These are phyloP conservation scores for Calocera cornea DNA, from an alignment of 768 basidiomycete genomes.

Conservation along the genomic window DNA sequence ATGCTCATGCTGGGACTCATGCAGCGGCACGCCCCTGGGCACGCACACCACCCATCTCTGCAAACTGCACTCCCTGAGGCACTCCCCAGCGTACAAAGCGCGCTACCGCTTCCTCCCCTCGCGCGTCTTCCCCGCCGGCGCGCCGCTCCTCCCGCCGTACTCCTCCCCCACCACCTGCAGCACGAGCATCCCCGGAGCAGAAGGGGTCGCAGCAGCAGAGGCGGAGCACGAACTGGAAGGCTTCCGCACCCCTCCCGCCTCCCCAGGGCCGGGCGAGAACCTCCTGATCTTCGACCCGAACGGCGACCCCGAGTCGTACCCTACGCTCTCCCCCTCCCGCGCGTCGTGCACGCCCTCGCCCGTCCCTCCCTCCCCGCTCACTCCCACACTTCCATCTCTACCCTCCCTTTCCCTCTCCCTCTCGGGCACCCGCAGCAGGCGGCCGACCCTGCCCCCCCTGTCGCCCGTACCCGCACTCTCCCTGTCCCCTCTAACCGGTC, in stretches of 20 bases:
- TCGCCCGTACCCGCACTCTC: not conserved
- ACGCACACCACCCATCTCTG: slow-evolving; percentile 3
- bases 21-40: not conserved
- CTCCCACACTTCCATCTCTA: not conserved
- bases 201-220: not conserved
- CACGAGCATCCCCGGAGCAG: not conserved
- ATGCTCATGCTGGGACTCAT: not conserved
- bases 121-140: not conserved
- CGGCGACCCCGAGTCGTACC: not conserved
- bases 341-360: not conserved
- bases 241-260: not conserved
- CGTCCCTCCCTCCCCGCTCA: not conserved
- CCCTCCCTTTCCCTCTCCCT: not conserved
- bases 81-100: not conserved
- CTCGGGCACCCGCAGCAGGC: too few relatives aligned
- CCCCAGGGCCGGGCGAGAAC: not conserved
- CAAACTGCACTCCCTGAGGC: not conserved
- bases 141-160: not conserved
- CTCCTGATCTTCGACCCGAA: not conserved
- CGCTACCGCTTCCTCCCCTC: slow-evolving; percentile 3
- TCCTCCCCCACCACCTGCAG: not conserved
- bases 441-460: not conserved
- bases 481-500: not conserved
- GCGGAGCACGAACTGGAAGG: too few relatives aligned
- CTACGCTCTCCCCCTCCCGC: not conserved